Base-by-base conservation (phyloP, 176 grass and related monocot species). In the Puccinellia tenuiflora region DNA sequence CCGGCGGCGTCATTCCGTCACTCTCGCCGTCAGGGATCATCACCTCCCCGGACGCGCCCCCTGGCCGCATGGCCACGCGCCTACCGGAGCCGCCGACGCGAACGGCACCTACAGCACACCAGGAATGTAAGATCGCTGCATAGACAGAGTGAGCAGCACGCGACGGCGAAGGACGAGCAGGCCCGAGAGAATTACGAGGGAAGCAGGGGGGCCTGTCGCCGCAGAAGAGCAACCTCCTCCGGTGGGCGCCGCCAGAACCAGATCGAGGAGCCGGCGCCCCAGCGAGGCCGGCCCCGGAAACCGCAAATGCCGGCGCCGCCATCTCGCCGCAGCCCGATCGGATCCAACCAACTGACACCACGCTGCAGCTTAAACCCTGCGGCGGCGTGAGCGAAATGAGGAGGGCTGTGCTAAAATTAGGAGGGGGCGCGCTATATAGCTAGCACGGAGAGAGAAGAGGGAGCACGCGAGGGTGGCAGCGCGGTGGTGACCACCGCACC, bases 21-120 rank as follows among this genome's bases (percentile, higher is more conserved):
- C 67, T 89, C 77, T 88, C 83, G 26, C 86, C 86, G 42, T 86
- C 86, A 6, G 95, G 86, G 83, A 93, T 82, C 60, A 91, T 83
- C 86, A 88, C 88, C 79, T 89, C 78, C 61, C 86, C 37, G 7
- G 86, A 88, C 35, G 85, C 54, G 17, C 53, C 69, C 10, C 79
- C 86, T 29, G 64, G 64, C 39, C 72, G 33, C 73, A 86, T 50
- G 73, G 61, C 68, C 73, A 80, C 85, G 2, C 46, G 81, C 45
- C 68, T 78, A 29, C 74, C 29, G 15, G 51, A 61, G 71, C 56
- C 30, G 35, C 59, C 83, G 57, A 61, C 65, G 73, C 60, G n/a
- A 82, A 81, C 81, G 78, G 73, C 64, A 53, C 82, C 77, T 88
- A 40, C 68, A 79, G 8, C 37, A 81, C 40, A 81, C 67, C 73